These are phyloP conservation scores for Mortierella antarctica DNA, from an alignment of 192 early-diverging fungal genomes.

Conservation along the genomic window DNA sequence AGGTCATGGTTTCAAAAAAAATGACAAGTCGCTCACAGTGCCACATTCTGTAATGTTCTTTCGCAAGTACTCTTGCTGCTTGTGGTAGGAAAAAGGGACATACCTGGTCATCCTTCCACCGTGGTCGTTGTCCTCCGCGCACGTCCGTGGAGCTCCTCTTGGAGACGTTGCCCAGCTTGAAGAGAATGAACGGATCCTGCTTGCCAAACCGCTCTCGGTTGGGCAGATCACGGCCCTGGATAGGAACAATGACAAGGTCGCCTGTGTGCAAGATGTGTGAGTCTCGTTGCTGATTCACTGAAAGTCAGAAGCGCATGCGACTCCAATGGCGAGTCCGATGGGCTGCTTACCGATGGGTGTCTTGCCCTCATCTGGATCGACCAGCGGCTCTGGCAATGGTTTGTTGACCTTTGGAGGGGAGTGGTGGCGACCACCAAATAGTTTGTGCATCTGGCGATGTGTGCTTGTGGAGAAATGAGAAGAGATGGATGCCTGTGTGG, in stretches of 20 bases:
- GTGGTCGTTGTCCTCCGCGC: conserved; percentile 65
- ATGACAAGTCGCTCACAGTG: too few relatives aligned
- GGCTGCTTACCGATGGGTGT: conserved; percentile 38
- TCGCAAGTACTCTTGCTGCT: too few relatives aligned
- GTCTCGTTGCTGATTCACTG: background rate
- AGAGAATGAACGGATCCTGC: conserved; percentile 64
- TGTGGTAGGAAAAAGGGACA: background rate
- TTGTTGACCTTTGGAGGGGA: conserved; percentile 23
- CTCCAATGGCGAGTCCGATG: background rate
- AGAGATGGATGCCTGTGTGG: background rate
- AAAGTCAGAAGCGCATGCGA: background rate
- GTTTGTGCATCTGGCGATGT: conserved; percentile 29
- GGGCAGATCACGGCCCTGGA: conserved; percentile 47
- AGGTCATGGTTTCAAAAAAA: too few relatives aligned
- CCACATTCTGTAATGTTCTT: too few relatives aligned
- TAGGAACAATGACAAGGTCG: conserved; percentile 42
- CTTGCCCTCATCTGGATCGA: conserved; percentile 54
- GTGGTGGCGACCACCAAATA: conserved; percentile 22
- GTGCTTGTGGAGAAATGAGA: background rate
- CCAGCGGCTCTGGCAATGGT: conserved; percentile 43
- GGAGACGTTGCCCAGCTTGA: conserved; percentile 57
- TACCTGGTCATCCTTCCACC: conserved; percentile 69
- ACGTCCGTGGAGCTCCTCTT: conserved; percentile 61
- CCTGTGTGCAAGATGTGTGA: conserved; percentile 6
- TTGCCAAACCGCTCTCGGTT: conserved; percentile 59